Conservation (phyloP, 2,329 filamentous ascomycete species). For the Ophiostoma himal-ulmi region DNA sequence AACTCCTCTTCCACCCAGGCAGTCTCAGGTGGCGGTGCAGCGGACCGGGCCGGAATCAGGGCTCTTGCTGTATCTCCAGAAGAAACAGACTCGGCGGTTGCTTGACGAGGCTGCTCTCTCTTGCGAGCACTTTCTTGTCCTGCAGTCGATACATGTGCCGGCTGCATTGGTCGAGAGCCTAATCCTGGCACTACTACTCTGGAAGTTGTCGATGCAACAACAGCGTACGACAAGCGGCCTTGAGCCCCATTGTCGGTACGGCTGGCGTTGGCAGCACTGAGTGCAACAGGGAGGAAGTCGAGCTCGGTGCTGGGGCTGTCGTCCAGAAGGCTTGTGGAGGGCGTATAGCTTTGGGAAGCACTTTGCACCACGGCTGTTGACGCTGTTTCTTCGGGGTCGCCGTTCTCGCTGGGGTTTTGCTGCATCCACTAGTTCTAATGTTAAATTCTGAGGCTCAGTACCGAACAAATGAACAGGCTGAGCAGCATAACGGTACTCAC, state of each 20-base stretch:
- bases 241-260: not conserved
- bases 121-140: not conserved
- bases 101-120: too few species aligned
- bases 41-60: not conserved
- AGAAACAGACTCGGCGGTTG: not conserved
- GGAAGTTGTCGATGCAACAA: constrained; percentile 6
- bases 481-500: not conserved
- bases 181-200: not conserved
- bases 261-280: constrained; percentile 21
- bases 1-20: constrained; percentile 21
- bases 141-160: not conserved
- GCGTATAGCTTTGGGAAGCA: constrained; percentile 17
- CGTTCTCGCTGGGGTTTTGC: constrained; percentile 25
- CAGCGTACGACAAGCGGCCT: not conserved
- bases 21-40: not conserved
- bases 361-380: constrained; percentile 16
- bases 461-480: not conserved
- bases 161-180: not conserved
- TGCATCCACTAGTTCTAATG: constrained; percentile 25
- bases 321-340: constrained; percentile 20
- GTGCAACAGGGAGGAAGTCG: constrained; percentile 21
- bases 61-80: not conserved
- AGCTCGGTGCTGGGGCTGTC: constrained; percentile 18
- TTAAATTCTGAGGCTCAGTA: not conserved
- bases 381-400: constrained; percentile 20